phyloP scores from a whole-genome alignment of 257 asterid genomes.

The Solanum infundibuliforme region DNA sequence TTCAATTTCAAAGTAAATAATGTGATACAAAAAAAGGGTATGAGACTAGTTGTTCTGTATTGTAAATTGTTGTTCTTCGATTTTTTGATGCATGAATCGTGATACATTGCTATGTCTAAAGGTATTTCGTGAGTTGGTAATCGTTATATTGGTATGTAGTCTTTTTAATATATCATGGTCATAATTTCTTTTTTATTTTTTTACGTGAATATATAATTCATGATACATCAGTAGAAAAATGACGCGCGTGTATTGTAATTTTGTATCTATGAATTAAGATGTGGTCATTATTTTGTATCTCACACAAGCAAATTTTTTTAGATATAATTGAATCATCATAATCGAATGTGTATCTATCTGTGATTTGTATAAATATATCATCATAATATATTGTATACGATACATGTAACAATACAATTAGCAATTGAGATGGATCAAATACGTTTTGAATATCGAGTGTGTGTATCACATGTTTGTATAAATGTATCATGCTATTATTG shows the following conservation, averaged over 20 bases:
- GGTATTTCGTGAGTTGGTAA: neutral
- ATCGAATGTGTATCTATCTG: neutral
- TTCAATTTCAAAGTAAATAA: too few species aligned
- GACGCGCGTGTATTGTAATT: neutral
- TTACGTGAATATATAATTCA: neutral
- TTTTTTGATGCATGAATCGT: neutral
- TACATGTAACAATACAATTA: neutral
- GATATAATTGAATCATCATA: neutral
- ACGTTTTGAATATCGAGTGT: neutral
- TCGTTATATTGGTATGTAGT: neutral
- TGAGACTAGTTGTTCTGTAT: neutral
- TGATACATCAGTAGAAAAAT: neutral
- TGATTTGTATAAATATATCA: neutral
- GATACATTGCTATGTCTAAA: neutral
- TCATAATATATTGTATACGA: neutral
- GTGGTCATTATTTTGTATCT: neutral
- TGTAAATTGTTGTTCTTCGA: neutral
- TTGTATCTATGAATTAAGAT: neutral
- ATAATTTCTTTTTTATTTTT: too few species aligned
- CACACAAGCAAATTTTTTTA: neutral
- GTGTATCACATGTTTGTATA: neutral
- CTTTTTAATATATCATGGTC: neutral
- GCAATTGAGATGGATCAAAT: neutral
- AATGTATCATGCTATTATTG: neutral
- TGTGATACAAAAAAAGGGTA: neutral